Percentiles rank a stretch among this genome's conserved stretches.
phyloP scores from a whole-genome alignment of 495 filamentous ascomycete species.

The Aspergillus incahuasiensis region DNA sequence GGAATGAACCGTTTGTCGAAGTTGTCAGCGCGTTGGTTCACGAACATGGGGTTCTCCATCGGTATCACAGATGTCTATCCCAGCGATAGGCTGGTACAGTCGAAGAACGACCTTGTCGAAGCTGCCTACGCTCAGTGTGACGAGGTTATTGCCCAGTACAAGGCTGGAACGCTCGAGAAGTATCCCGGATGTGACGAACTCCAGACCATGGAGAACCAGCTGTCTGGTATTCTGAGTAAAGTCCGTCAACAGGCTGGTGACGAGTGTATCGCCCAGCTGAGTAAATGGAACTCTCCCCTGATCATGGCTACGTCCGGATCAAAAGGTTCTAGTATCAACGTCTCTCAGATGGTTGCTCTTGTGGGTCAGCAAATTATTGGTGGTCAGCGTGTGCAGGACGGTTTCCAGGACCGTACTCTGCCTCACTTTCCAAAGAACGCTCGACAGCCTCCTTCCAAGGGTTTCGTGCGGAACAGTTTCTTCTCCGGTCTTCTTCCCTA shows the following conservation, averaged over 20 bases:
- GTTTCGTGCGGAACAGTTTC: conserved; percentile 96
- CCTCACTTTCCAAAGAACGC: conserved; percentile 95
- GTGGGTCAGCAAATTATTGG: conserved; percentile 98
- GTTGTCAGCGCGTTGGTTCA: conserved; percentile 81
- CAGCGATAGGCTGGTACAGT: conserved; percentile 55
- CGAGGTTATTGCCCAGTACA: conserved; percentile 75
- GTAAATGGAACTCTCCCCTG: conserved; percentile 85
- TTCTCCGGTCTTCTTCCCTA: conserved; percentile 85
- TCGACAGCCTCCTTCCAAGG: conserved; percentile 86
- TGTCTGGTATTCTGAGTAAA: conserved; percentile 85
- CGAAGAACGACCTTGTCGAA: conserved; percentile 71
- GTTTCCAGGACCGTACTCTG: conserved; percentile 90
- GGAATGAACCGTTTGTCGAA: conserved; percentile 95
- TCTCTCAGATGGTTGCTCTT: conserved; percentile 96
- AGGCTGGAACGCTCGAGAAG: conserved; percentile 71
- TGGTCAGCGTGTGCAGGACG: conserved; percentile 87
- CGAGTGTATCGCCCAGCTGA: conserved; percentile 83
- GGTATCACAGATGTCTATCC: conserved; percentile 93
- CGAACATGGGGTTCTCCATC: conserved; percentile 91
- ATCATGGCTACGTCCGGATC: conserved; percentile 97
- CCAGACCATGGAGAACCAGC: conserved; percentile 82
- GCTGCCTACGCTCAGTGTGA: conserved; percentile 79
- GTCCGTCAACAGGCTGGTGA: conserved; percentile 88
- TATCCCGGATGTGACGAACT: conserved; percentile 85
- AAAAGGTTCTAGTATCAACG: conserved; percentile 95